Evolutionary conservation across 495 filamentous ascomycete genomes (phyloP), one percentile per base, ranked within the genome.

Genomic region (Podospora appendiculata): DNA sequence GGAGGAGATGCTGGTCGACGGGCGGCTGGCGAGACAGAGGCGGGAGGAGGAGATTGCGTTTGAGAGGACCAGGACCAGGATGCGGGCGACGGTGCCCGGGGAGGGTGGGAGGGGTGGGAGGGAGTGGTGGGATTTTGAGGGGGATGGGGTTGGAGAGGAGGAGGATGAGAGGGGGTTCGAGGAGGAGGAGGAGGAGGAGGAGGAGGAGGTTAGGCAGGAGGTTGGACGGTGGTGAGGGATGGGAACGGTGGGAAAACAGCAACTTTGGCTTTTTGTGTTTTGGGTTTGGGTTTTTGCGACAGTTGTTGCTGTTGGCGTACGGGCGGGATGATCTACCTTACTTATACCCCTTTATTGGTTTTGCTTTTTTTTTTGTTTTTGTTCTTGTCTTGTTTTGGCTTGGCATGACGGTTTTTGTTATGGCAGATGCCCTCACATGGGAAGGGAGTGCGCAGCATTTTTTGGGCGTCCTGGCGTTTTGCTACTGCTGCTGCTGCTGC

Each of bases 1-100:
- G 45, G 73, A 78, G 48, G 76, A 80, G 54, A 67, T 70, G 63
- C 57, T 70, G 35, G 62, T 68, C 19, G 73, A 78, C 46, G 69
- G 71, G 10, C 52, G 68, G 56, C 56, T 66, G 39, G 75, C 77
- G 32, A 66, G 73, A 41, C 52, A 56, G 42, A 49, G 76, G 35
- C 51, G 75, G 38, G 70, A 71, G 10, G 63, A 65, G 41, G 76
- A 78, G 56, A 61, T 56, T 43, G 45, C 65, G 32, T 59, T 66
- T 9, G 62, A 63, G 45, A 45, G 51, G 16, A 25, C 33, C 1
- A 40, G 45, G 45, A 60, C 56, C 1, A 38, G 38, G 50, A 38
- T 46, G n/a, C 41, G 48, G 50, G 54, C 43, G 47, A 16, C 10
- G 11, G 5, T 25, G 25, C 25, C 5, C 44, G 41, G 17, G 8